These are phyloP conservation scores for Bolboschoenus planiculmis DNA, from an alignment of 176 grass and related monocot species.

Conservation along the genomic window DNA sequence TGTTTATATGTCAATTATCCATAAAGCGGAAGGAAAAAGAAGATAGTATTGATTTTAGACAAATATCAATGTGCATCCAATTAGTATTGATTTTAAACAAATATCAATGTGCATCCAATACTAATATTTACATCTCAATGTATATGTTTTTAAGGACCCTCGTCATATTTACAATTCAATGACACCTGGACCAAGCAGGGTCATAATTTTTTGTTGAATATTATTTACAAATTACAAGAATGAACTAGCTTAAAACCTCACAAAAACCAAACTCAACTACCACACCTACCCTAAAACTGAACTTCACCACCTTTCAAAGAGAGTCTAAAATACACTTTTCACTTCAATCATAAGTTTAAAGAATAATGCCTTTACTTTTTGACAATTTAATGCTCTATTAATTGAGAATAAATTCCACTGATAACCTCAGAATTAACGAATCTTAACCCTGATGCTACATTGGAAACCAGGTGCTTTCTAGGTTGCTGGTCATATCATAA, in stretches of 20 bases:
- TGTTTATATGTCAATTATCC: too few relatives aligned
- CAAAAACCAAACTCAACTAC: neutral
- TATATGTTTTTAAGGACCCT: neutral
- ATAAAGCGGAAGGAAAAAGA: too few relatives aligned
- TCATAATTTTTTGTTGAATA: neutral
- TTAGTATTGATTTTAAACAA: too few relatives aligned
- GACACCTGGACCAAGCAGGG: neutral
- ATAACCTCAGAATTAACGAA: neutral
- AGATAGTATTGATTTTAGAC: too few relatives aligned
- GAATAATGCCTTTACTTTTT: neutral
- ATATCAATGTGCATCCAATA: too few relatives aligned
- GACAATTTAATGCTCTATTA: conserved; percentile 5
- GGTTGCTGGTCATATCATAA: conserved; percentile 32
- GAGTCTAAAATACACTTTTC: conserved; percentile 11
- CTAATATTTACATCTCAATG: neutral
- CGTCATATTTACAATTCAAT: neutral
- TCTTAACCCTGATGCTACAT: conserved; percentile 37
- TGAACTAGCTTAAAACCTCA: conserved; percentile 1
- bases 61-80: too few relatives aligned
- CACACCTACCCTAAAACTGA: neutral
- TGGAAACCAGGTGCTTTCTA: conserved; percentile 32
- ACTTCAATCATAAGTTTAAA: neutral
- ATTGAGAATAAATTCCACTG: neutral
- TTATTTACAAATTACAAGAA: neutral
- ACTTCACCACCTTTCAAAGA: neutral